Evolutionary conservation across 2,329 filamentous ascomycete genomes (phyloP).

Genomic region (Domatiomyces catenatus): DNA sequence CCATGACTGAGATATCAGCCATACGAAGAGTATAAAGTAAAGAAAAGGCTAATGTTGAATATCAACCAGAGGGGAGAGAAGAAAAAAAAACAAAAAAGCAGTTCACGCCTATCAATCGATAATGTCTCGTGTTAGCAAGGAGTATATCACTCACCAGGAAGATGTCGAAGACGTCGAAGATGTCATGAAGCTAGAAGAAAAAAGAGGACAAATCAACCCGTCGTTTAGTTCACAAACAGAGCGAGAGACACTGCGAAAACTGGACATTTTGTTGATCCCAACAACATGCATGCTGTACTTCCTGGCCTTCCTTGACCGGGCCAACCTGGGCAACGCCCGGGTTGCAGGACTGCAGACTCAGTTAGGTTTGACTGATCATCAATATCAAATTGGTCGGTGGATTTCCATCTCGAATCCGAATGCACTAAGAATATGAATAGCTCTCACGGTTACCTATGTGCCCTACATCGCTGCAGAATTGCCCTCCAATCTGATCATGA

Average conservation of each 20-base stretch:
- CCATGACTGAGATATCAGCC: too few relatives aligned
- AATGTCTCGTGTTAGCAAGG: too few relatives aligned
- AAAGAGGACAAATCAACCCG: too few relatives aligned
- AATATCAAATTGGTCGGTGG: conserved; percentile 6
- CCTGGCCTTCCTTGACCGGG: conserved; percentile 21
- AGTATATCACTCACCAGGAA: too few relatives aligned
- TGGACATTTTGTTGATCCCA: conserved; percentile 36
- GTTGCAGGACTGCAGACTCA: conserved; percentile 19
- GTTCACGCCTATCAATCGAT: too few relatives aligned
- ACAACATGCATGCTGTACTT: conserved; percentile 27
- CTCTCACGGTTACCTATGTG: conserved; percentile 53
- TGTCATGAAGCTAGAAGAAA: too few relatives aligned
- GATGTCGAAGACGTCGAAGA: too few relatives aligned
- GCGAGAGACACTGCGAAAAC: not conserved
- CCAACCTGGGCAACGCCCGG: conserved; percentile 24
- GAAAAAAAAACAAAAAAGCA: too few relatives aligned
- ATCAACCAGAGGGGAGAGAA: too few relatives aligned
- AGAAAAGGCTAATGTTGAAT: too few relatives aligned
- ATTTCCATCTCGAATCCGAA: not conserved
- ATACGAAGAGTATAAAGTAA: too few relatives aligned
- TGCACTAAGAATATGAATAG: not conserved
- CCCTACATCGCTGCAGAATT: conserved; percentile 32
- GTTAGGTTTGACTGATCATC: conserved; percentile 15
- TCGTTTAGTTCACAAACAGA: too few relatives aligned
- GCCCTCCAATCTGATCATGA: conserved; percentile 30